Percentiles rank a stretch among this genome's conserved stretches.
phyloP scores from a whole-genome alignment of 2,329 filamentous ascomycete genomes.

The Tolypocladium pustulatum region DNA sequence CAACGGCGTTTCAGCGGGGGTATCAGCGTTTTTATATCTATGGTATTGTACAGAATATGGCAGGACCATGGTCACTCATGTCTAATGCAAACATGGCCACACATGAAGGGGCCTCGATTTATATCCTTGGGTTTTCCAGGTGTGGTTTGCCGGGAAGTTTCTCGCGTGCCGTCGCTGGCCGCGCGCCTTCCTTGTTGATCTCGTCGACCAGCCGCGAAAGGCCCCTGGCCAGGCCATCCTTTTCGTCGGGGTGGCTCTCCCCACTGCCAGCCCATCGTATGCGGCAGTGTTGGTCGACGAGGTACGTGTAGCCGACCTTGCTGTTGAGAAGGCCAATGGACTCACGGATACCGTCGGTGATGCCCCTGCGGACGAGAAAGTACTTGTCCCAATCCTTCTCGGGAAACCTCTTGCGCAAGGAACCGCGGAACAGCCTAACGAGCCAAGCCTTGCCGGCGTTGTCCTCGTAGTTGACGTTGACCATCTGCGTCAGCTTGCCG shows the following conservation, averaged over 20 bases:
- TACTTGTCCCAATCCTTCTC: slow-evolving; percentile 48
- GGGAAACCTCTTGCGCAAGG: slow-evolving; percentile 37
- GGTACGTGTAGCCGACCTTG: slow-evolving; percentile 88
- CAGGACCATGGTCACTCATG: slow-evolving; percentile 1
- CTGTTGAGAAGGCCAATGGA: slow-evolving; percentile 67
- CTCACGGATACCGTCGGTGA: slow-evolving; percentile 52
- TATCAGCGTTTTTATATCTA: slow-evolving; percentile 20
- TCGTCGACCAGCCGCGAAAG: slow-evolving; percentile 53
- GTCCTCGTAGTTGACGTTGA: slow-evolving; percentile 84
- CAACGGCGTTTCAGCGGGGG: slow-evolving; percentile 23
- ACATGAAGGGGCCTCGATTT: background rate
- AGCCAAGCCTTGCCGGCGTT: slow-evolving; percentile 58
- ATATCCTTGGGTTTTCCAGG: slow-evolving; percentile 13
- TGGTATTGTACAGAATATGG: slow-evolving; percentile 18
- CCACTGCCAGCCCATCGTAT: slow-evolving; percentile 93
- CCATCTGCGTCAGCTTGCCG: slow-evolving; percentile 53
- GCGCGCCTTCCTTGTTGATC: slow-evolving; percentile 26
- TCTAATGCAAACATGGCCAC: background rate
- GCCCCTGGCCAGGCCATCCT: slow-evolving; percentile 54
- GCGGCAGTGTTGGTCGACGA: slow-evolving; percentile 77
- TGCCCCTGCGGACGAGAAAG: slow-evolving; percentile 47
- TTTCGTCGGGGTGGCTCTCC: slow-evolving; percentile 53
- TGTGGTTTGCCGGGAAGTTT: slow-evolving; percentile 20
- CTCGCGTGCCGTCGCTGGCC: slow-evolving; percentile 23
- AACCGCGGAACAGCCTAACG: slow-evolving; percentile 44